Conservation (phyloP, 768 basidiomycete species). For the Coprinellus aureogranulatus region DNA sequence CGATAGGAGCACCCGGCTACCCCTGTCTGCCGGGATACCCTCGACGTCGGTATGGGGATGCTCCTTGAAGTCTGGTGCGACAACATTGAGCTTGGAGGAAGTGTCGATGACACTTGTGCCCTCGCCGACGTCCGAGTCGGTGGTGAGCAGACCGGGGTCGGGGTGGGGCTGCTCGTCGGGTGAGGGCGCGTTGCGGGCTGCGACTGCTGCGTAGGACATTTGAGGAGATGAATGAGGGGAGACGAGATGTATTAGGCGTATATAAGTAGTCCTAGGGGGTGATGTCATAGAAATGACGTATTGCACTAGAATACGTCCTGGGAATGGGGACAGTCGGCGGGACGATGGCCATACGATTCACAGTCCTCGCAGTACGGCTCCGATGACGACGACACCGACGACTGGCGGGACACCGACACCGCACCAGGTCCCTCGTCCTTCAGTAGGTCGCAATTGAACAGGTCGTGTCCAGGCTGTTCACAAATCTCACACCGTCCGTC, state of each 20-base stretch:
- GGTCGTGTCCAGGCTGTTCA: conserved; percentile 80
- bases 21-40: conserved; percentile 7
- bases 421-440: conserved; percentile 45
- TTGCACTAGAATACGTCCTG: conserved; percentile 72
- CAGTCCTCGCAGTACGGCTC: conserved; percentile 79
- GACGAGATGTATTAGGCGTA: conserved; percentile 3
- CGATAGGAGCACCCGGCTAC: too few relatives aligned
- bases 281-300: conserved; percentile 16
- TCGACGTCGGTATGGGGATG: conserved; percentile 34
- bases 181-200: conserved; percentile 56
- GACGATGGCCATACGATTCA: conserved; percentile 73
- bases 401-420: too few relatives aligned
- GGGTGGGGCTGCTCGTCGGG: conserved; percentile 56
- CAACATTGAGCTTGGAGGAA: conserved; percentile 55
- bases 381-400: conserved; percentile 19
- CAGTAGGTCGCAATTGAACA: conserved; percentile 78
- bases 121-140: conserved; percentile 30
- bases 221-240: conserved; percentile 6
- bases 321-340: conserved; percentile 80
- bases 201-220: conserved; percentile 76
- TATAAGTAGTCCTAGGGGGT: not conserved
- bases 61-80: conserved; percentile 47
- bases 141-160: conserved; percentile 59
- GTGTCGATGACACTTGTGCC: conserved; percentile 43
- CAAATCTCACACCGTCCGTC: conserved; percentile 76